Conservation (phyloP, 2,329 filamentous ascomycete genomes). For the Cladosporium halotolerans region DNA sequence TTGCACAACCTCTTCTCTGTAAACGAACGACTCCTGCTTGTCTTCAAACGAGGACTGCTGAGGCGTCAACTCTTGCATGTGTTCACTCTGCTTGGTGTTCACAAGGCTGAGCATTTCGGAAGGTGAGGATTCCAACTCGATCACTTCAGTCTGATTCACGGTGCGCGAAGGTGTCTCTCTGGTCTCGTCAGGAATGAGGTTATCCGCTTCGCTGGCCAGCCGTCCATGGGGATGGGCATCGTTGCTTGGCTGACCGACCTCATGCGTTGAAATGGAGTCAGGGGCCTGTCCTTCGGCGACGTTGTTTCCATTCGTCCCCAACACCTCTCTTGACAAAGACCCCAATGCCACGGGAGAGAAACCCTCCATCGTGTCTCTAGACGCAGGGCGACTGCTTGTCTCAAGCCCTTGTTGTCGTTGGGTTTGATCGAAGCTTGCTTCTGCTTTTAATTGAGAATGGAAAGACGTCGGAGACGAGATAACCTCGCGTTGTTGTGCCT, state of each 20-base stretch:
- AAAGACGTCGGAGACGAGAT: not conserved
- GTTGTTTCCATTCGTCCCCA: not conserved
- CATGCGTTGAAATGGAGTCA: too few species aligned
- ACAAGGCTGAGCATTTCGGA: not conserved
- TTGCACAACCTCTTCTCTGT: too few species aligned
- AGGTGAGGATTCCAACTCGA: conserved; percentile 14
- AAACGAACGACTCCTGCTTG: too few species aligned
- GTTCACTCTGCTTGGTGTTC: not conserved
- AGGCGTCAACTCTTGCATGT: not conserved
- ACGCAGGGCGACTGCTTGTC: not conserved
- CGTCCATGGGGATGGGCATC: too few species aligned
- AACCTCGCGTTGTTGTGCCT: too few species aligned
- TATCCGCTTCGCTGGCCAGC: too few species aligned
- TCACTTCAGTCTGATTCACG: conserved; percentile 4
- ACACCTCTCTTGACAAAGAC: not conserved
- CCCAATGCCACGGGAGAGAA: conserved; percentile 2
- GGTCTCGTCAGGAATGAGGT: not conserved
- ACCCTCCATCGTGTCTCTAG: not conserved
- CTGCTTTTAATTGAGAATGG: not conserved
- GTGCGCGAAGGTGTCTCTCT: not conserved
- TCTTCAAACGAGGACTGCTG: not conserved
- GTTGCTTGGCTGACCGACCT: too few species aligned
- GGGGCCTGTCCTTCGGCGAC: too few species aligned
- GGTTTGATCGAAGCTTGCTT: not conserved
- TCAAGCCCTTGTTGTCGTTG: too few species aligned